Evolutionary conservation across 2,329 filamentous ascomycete species (phyloP).

Genomic region (Fusarium nematophilum): DNA sequence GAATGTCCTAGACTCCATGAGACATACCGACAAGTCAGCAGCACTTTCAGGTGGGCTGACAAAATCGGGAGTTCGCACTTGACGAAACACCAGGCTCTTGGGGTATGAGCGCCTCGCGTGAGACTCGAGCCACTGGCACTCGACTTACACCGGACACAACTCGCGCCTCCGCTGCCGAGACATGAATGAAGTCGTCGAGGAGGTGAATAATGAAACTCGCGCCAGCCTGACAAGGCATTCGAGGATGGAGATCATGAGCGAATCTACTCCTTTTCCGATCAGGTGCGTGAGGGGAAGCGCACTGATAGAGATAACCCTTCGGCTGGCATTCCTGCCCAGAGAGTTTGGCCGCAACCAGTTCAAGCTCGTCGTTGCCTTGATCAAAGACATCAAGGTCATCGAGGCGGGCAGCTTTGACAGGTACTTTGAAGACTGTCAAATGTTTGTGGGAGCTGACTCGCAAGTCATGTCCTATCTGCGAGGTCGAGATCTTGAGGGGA

Average conservation of each 20-base stretch:
- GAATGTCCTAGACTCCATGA: not conserved
- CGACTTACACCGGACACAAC: slow-evolving; percentile 3
- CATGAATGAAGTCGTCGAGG: slow-evolving; percentile 15
- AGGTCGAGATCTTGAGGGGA: slow-evolving; percentile 19
- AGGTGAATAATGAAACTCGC: slow-evolving; percentile 2
- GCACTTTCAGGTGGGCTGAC: not conserved
- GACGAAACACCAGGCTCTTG: slow-evolving; percentile 3
- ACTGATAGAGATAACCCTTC: not conserved
- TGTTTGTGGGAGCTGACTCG: slow-evolving; percentile 14
- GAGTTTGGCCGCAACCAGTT: slow-evolving; percentile 20
- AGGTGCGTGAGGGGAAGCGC: slow-evolving; percentile 2
- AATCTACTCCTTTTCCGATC: slow-evolving; percentile 17
- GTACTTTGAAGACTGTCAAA: slow-evolving; percentile 26
- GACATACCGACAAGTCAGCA: not conserved
- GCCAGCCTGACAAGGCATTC: slow-evolving; percentile 6
- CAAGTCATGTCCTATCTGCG: slow-evolving; percentile 13
- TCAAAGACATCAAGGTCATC: slow-evolving; percentile 6
- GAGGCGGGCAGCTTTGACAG: slow-evolving; percentile 12
- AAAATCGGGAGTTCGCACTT: slow-evolving; percentile 5
- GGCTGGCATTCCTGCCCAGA: slow-evolving; percentile 10
- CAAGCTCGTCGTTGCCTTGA: slow-evolving; percentile 12
- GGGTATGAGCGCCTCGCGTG: not conserved
- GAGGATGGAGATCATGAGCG: slow-evolving; percentile 9
- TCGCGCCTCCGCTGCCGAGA: slow-evolving; percentile 22
- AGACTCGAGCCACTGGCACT: not conserved